Percentiles rank a stretch among this genome's conserved stretches.
These are phyloP conservation scores for Cornus kousa DNA, from an alignment of 148 eudicot genomes.

Conservation along the genomic window DNA sequence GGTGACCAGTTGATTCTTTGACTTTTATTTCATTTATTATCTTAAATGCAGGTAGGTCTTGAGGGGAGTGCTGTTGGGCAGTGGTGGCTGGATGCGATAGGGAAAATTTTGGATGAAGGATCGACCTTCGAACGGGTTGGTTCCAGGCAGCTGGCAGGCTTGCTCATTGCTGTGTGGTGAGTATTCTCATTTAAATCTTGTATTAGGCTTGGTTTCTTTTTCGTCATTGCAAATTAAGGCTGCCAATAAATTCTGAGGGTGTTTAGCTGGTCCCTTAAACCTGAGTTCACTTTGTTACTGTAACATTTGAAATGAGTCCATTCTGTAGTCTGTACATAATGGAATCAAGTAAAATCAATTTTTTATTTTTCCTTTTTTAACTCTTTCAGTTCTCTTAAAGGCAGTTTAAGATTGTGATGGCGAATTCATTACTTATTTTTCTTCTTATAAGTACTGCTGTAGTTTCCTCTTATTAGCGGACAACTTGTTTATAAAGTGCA, in stretches of 20 bases:
- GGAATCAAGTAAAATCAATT: neutral
- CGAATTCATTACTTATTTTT: neutral
- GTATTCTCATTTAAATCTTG: conserved; percentile 27
- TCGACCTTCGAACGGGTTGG: conserved; percentile 88
- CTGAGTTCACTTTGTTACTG: neutral
- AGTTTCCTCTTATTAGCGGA: neutral
- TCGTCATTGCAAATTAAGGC: neutral
- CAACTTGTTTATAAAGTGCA: neutral
- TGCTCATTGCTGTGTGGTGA: conserved; percentile 92
- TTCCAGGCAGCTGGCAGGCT: conserved; percentile 93
- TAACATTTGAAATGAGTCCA: neutral
- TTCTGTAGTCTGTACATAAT: neutral
- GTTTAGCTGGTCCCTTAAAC: neutral
- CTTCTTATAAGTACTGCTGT: neutral
- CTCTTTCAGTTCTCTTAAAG: neutral
- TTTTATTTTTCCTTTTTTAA: neutral
- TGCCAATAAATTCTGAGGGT: neutral
- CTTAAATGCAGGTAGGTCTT: conserved; percentile 73
- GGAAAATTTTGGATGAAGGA: conserved; percentile 80
- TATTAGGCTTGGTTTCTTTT: neutral
- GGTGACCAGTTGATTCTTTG: neutral
- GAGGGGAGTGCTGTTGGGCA: conserved; percentile 97
- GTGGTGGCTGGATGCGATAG: conserved; percentile 95
- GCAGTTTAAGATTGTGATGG: neutral
- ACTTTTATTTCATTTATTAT: neutral